phyloP scores from a whole-genome alignment of 257 asterid species.

The Fraxinus cuspidata region DNA sequence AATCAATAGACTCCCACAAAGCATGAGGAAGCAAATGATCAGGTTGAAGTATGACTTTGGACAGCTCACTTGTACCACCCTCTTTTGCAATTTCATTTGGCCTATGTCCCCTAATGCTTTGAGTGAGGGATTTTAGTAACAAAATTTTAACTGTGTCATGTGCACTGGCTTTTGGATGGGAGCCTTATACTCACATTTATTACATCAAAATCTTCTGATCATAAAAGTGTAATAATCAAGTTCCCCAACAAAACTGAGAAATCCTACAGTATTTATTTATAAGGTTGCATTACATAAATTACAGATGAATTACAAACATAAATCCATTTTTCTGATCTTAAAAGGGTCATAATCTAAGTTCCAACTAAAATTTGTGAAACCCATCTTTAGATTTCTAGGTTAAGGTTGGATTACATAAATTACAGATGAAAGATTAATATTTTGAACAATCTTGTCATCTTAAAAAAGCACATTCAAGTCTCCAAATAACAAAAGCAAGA shows the following conservation, averaged over 20 bases:
- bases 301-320: not conserved
- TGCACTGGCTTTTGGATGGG: too few relatives aligned
- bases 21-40: constrained; percentile 83
- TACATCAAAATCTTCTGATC: not conserved
- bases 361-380: not conserved
- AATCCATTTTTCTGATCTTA: not conserved
- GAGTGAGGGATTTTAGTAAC: too few relatives aligned
- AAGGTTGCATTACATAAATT: not conserved
- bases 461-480: not conserved
- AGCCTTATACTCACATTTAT: too few relatives aligned
- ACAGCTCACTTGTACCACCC: constrained; percentile 92
- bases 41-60: constrained; percentile 80
- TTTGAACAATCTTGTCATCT: not conserved
- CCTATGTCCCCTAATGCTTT: too few relatives aligned
- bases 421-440: not conserved
- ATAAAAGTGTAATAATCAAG: not conserved
- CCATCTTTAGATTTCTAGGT: not conserved
- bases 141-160: too few relatives aligned
- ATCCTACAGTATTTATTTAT: not conserved
- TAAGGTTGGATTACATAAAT: not conserved
- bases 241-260: not conserved
- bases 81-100: constrained; percentile 33
- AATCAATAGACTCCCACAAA: constrained; percentile 95
- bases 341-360: not conserved
- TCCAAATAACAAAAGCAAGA: constrained; percentile 14